Percentiles rank a stretch among this genome's conserved stretches.
These are phyloP conservation scores for Chalciporus sphaerocephalus DNA, from an alignment of 768 basidiomycete species.

Conservation along the genomic window DNA sequence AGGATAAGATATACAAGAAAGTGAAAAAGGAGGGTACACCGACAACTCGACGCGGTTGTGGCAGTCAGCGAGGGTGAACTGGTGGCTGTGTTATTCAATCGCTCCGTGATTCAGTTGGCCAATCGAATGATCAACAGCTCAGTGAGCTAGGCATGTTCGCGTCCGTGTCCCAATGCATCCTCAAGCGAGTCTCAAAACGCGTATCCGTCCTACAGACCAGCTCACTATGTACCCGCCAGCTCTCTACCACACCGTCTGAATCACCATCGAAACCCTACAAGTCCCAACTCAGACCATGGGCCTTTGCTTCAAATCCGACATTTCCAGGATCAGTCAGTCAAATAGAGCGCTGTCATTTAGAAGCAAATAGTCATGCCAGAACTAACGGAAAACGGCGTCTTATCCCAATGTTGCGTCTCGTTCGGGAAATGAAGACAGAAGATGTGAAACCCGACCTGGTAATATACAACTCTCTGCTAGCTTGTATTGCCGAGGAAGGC, in stretches of 20 bases:
- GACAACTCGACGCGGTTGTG: conserved; percentile 5
- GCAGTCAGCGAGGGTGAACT: conserved; percentile 12
- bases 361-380: conserved; percentile 31
- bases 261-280: conserved; percentile 2
- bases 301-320: conserved; percentile 22
- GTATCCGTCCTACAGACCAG: neutral
- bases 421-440: conserved; percentile 54
- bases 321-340: conserved; percentile 25
- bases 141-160: neutral
- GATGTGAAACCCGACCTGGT: conserved; percentile 49
- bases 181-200: conserved; percentile 3
- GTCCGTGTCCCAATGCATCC: conserved; percentile 7
- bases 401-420: conserved; percentile 40
- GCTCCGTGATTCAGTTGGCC: conserved; percentile 11
- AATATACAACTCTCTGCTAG: conserved; percentile 57
- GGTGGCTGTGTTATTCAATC: conserved; percentile 24
- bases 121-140: no score
- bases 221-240: neutral
- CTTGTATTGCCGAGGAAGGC: conserved; percentile 41
- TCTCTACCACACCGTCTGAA: conserved; percentile 5
- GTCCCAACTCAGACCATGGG: conserved; percentile 24
- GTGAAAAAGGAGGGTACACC: neutral
- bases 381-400: conserved; percentile 36
- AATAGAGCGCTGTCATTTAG: conserved; percentile 31
- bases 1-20: conserved; percentile 20